These are phyloP conservation scores for Colletotrichum sojae DNA, from an alignment of 2,329 filamentous ascomycete species.

Conservation along the genomic window DNA sequence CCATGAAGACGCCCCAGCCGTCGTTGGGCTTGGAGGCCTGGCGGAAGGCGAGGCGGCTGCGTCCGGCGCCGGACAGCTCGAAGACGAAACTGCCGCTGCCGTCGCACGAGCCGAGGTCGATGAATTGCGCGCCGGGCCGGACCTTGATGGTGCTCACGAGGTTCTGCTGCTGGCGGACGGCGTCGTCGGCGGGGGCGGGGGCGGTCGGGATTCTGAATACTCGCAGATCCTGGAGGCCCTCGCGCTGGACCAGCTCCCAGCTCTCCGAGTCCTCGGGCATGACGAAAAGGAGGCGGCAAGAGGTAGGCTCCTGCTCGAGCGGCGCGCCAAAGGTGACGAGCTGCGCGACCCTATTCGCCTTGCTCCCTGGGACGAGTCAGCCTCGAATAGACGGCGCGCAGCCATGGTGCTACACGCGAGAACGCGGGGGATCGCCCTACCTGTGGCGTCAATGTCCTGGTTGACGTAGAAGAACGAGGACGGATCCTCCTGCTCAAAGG, in stretches of 20 bases:
- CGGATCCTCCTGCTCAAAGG: constrained; percentile 39
- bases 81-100: constrained; percentile 38
- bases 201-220: constrained; percentile 27
- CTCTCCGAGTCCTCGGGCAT: constrained; percentile 40
- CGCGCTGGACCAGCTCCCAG: constrained; percentile 41
- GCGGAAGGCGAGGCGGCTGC: constrained; percentile 39
- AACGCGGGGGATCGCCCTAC: neutral
- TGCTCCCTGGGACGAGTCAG: constrained; percentile 28
- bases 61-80: constrained; percentile 31
- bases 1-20: constrained; percentile 38
- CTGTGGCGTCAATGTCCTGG: constrained; percentile 38
- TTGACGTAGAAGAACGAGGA: constrained; percentile 41
- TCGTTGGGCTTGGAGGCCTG: constrained; percentile 28
- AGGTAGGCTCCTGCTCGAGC: neutral
- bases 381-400: neutral
- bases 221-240: constrained; percentile 30
- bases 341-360: constrained; percentile 38
- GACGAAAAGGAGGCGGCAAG: constrained; percentile 32
- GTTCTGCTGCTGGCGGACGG: constrained; percentile 15
- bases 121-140: constrained; percentile 30
- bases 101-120: constrained; percentile 33
- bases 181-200: neutral
- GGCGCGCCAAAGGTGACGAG: constrained; percentile 35
- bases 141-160: constrained; percentile 30
- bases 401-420: neutral